Conservation (phyloP, 2,329 filamentous ascomycete genomes). For the Thielaviopsis euricoi region DNA sequence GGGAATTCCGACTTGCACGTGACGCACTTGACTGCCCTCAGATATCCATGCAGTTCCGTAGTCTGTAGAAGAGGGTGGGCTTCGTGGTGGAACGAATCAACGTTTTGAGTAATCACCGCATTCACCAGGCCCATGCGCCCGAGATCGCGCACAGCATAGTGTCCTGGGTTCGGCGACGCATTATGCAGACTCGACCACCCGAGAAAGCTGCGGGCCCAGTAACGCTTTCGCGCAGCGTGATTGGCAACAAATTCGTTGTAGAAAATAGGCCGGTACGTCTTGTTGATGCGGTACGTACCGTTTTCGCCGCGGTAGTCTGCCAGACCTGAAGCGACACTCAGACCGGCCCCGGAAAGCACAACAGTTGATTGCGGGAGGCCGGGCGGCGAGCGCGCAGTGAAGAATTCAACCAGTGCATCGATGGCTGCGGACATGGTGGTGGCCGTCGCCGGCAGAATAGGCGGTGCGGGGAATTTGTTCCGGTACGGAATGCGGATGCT, state of each 20-base stretch:
- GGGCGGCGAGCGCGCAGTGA: constrained; percentile 41
- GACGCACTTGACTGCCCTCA: constrained; percentile 65
- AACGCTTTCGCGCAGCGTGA: constrained; percentile 77
- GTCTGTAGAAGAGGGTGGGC: constrained; percentile 63
- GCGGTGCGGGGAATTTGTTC: constrained; percentile 58
- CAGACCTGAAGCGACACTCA: constrained; percentile 83
- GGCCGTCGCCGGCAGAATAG: constrained; percentile 58
- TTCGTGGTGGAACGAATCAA: constrained; percentile 77
- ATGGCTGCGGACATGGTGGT: constrained; percentile 56
- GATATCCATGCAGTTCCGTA: constrained; percentile 80
- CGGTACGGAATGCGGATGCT: constrained; percentile 86
- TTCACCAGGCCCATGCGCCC: constrained; percentile 55
- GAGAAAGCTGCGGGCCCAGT: constrained; percentile 90
- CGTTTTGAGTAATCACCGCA: constrained; percentile 83
- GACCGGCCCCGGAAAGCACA: constrained; percentile 63
- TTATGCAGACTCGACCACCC: constrained; percentile 74
- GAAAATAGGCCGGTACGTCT: constrained; percentile 80
- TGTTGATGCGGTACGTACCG: constrained; percentile 87
- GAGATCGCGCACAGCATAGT: constrained; percentile 60
- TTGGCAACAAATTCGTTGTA: constrained; percentile 71
- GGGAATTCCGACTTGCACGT: constrained; percentile 59
- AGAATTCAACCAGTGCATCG: constrained; percentile 59
- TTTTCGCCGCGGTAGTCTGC: constrained; percentile 82
- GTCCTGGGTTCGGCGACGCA: constrained; percentile 64
- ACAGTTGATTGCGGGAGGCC: constrained; percentile 28